Percentiles rank a stretch among this genome's conserved stretches.
Conservation (phyloP, 352 stramenopile genomes). For the Phytophthora sojae region DNA sequence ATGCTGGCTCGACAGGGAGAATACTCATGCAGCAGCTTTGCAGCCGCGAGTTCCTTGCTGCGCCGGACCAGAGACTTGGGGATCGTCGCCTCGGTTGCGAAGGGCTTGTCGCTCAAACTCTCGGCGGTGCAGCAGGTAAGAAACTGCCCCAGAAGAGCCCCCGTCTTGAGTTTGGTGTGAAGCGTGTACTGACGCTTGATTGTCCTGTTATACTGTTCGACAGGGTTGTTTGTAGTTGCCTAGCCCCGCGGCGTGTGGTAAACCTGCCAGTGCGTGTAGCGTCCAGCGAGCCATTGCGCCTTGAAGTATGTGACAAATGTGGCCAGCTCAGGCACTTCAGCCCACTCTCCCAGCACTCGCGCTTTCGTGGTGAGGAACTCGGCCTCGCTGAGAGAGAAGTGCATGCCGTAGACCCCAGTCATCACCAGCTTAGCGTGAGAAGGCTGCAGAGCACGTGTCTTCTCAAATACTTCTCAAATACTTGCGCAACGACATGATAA, state of each 20-base stretch:
- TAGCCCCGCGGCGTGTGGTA: conserved; percentile 1
- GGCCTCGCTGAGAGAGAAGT: neutral
- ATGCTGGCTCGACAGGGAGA: too few relatives aligned
- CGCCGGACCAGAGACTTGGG: neutral
- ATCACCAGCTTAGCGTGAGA: neutral
- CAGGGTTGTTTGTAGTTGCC: conserved; percentile 3
- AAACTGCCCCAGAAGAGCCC: neutral
- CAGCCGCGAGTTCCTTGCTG: neutral
- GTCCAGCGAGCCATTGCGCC: neutral
- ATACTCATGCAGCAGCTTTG: neutral
- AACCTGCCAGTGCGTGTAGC: neutral
- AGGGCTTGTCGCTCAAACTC: neutral
- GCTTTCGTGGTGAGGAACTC: neutral
- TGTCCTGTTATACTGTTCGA: conserved; percentile 1
- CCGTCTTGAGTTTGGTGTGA: neutral
- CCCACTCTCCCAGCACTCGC: neutral
- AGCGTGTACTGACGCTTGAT: neutral
- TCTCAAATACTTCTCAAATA: too few relatives aligned
- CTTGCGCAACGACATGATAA: neutral
- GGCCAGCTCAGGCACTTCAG: neutral
- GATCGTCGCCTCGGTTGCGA: neutral
- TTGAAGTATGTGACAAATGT: neutral
- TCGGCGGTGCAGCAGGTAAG: neutral
- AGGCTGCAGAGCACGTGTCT: neutral
- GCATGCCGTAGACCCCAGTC: neutral